Conservation (phyloP, 352 stramenopile species). For the Phytophthora macrochlamydospora region DNA sequence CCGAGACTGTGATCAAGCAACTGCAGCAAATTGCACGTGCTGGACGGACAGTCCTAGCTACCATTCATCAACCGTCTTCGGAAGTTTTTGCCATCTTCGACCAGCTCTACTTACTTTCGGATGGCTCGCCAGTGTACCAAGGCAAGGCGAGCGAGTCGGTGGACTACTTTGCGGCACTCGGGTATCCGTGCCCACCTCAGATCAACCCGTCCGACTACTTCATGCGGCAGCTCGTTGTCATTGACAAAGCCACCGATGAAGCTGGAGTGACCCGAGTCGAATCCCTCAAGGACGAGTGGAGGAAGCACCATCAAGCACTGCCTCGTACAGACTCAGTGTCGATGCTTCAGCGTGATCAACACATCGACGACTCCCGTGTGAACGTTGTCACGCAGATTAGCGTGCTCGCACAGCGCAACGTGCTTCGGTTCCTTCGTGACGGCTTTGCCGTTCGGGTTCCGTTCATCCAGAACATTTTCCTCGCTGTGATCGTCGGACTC, state of each 20-base stretch:
- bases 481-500: slow-evolving; percentile 41
- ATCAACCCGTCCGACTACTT: slow-evolving; percentile 72
- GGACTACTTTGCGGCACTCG: slow-evolving; percentile 49
- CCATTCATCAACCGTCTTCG: slow-evolving; percentile 87
- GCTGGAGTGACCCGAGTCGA: slow-evolving; percentile 40
- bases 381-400: slow-evolving; percentile 29
- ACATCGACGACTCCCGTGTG: slow-evolving; percentile 23
- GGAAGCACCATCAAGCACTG: slow-evolving; percentile 7
- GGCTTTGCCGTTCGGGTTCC: slow-evolving; percentile 26
- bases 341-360: neutral
- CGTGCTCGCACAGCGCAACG: slow-evolving; percentile 45
- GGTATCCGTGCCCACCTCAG: slow-evolving; percentile 46
- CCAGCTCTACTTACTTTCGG: slow-evolving; percentile 56
- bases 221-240: slow-evolving; percentile 59
- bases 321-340: slow-evolving; percentile 8
- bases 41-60: slow-evolving; percentile 86
- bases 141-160: slow-evolving; percentile 48
- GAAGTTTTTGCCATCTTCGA: slow-evolving; percentile 59
- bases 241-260: slow-evolving; percentile 50
- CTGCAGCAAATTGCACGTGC: slow-evolving; percentile 71
- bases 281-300: slow-evolving; percentile 45
- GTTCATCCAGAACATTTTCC: slow-evolving; percentile 37
- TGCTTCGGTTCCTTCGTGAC: slow-evolving; percentile 43
- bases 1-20: slow-evolving; percentile 48
- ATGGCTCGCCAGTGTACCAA: slow-evolving; percentile 56